Percentiles rank a stretch among this genome's conserved stretches.
Evolutionary conservation across 192 early-diverging fungal genomes (phyloP).

Genomic region (Coemansia sp.): DNA sequence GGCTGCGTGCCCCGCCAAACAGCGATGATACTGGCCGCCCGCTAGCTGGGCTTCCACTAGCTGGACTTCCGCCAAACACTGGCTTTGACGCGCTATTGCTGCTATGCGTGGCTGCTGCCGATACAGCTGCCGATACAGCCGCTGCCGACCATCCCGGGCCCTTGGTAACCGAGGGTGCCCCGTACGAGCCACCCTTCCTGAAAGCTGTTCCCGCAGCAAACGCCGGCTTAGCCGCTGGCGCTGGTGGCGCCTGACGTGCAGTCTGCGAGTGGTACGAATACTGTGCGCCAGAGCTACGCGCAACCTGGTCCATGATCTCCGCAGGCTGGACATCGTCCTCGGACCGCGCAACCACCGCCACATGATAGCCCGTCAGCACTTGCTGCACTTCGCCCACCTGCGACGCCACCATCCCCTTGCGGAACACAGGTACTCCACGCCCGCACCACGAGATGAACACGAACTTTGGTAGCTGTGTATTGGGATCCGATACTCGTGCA

Average conservation of each 20-base stretch:
- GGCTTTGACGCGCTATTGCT: constrained; percentile 7
- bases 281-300: constrained; percentile 83
- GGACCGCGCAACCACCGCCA: constrained; percentile 83
- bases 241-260: constrained; percentile 16
- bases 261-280: constrained; percentile 66
- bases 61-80: constrained; percentile 12
- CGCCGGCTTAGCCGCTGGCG: constrained; percentile 34
- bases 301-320: constrained; percentile 82
- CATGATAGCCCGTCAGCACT: constrained; percentile 65
- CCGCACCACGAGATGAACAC: constrained; percentile 96
- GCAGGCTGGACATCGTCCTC: constrained; percentile 80
- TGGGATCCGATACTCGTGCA: constrained; percentile 79
- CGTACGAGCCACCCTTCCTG: constrained; percentile 38
- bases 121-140: constrained; percentile 6
- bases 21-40: constrained; percentile 33
- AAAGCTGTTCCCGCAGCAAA: constrained; percentile 26
- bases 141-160: constrained; percentile 23
- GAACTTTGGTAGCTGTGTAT: constrained; percentile 82
- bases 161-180: constrained; percentile 36
- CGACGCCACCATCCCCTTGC: constrained; percentile 84
- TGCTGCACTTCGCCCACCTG: constrained; percentile 77
- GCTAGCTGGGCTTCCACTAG: neutral
- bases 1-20: constrained; percentile 20
- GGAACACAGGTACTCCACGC: constrained; percentile 85
- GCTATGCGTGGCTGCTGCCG: neutral